Evolutionary conservation across 2,329 filamentous ascomycete genomes (phyloP).

Genomic region (Huntiella savannae): DNA sequence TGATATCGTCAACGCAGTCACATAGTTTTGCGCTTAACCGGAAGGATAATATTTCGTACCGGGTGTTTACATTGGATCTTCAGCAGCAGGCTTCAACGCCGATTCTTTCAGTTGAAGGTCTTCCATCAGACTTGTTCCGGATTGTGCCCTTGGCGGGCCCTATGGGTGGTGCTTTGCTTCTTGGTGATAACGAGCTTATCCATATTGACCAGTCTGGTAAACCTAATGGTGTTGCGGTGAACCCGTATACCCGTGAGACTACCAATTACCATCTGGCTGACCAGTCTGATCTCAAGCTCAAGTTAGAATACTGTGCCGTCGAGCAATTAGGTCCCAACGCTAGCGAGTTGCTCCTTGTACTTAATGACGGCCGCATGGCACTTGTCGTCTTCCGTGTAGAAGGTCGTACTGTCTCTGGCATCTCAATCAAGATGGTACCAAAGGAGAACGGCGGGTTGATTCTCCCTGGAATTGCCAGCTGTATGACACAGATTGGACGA

Average conservation of each 20-base stretch:
- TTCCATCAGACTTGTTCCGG: slow-evolving; percentile 73
- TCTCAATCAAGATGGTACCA: slow-evolving; percentile 50
- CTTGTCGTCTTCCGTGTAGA: slow-evolving; percentile 72
- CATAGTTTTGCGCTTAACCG: slow-evolving; percentile 63
- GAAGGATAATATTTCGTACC: slow-evolving; percentile 74
- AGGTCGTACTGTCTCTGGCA: slow-evolving; percentile 74
- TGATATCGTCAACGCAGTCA: slow-evolving; percentile 59
- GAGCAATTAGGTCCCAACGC: slow-evolving; percentile 58
- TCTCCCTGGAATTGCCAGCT: slow-evolving; percentile 45
- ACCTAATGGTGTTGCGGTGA: slow-evolving; percentile 79
- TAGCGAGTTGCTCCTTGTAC: slow-evolving; percentile 68
- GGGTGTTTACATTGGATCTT: slow-evolving; percentile 86
- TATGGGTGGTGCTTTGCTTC: slow-evolving; percentile 69
- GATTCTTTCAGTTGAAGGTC: slow-evolving; percentile 63
- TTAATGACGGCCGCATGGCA: slow-evolving; percentile 55
- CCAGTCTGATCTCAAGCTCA: slow-evolving; percentile 62
- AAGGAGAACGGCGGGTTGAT: slow-evolving; percentile 42
- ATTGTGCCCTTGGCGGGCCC: slow-evolving; percentile 70
- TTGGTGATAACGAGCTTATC: slow-evolving; percentile 79
- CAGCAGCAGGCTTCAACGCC: slow-evolving; percentile 87
- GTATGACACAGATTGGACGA: slow-evolving; percentile 47
- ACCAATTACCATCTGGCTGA: slow-evolving; percentile 75
- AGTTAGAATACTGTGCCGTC: slow-evolving; percentile 62
- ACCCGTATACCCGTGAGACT: slow-evolving; percentile 65
- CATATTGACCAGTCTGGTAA: slow-evolving; percentile 94